These are phyloP conservation scores for Aspergillus hancockii DNA, from an alignment of 495 filamentous ascomycete species.

Conservation along the genomic window DNA sequence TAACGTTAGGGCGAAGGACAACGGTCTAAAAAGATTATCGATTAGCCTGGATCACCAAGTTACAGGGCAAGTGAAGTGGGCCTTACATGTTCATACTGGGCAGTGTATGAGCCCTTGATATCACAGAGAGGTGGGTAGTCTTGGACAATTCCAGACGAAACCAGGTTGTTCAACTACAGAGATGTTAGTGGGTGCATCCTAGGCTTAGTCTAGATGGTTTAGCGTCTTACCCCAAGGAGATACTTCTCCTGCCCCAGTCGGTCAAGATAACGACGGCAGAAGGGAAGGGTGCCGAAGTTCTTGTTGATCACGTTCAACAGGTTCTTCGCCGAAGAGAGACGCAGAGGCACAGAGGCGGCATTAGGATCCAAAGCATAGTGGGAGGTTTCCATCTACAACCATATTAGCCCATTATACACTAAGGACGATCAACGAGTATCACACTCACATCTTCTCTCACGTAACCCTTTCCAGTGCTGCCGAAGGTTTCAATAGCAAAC, in stretches of 20 bases:
- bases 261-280: slow-evolving; percentile 83
- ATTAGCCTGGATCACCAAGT: slow-evolving; percentile 24
- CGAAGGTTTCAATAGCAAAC: slow-evolving; percentile 93
- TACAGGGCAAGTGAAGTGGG: slow-evolving; percentile 2
- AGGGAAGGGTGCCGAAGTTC: slow-evolving; percentile 88
- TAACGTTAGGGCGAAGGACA: slow-evolving; percentile 79
- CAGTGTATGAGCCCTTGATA: slow-evolving; percentile 93
- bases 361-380: slow-evolving; percentile 71
- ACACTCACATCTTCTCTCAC: slow-evolving; percentile 72
- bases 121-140: slow-evolving; percentile 87
- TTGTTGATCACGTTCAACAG: slow-evolving; percentile 84
- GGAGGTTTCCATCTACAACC: slow-evolving; percentile 61
- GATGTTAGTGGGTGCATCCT: slow-evolving; percentile 26
- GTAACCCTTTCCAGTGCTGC: slow-evolving; percentile 85
- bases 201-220: neutral
- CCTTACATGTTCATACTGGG: slow-evolving; percentile 92
- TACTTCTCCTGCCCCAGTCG: slow-evolving; percentile 87
- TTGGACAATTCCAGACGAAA: slow-evolving; percentile 81
- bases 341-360: slow-evolving; percentile 65
- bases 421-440: neutral
- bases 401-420: slow-evolving; percentile 18
- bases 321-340: slow-evolving; percentile 75
- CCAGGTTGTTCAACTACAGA: slow-evolving; percentile 80
- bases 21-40: slow-evolving; percentile 65
- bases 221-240: slow-evolving; percentile 70